Evolutionary conservation across 139 green algal species (phyloP).

Genomic region (Picochlorum sp.): DNA sequence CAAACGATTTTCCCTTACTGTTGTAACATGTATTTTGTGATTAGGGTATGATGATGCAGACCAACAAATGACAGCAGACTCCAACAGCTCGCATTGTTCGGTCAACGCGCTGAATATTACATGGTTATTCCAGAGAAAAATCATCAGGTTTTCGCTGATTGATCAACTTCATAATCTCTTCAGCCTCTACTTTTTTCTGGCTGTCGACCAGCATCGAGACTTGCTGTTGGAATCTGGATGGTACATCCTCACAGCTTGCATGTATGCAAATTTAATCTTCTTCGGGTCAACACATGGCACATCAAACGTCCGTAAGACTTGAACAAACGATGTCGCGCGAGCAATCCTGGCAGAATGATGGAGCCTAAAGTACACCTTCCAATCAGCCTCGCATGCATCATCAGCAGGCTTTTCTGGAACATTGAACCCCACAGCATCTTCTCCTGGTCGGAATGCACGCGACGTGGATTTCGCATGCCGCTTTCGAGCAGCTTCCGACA

Average conservation of each 20-base stretch:
- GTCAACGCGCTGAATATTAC: not conserved
- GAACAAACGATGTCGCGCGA: not conserved
- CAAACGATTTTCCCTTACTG: too few relatives aligned
- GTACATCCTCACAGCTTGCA: slow-evolving; percentile 28
- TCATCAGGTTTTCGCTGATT: slow-evolving; percentile 16
- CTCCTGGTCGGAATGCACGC: not conserved
- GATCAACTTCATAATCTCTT: slow-evolving; percentile 37
- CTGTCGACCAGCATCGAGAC: slow-evolving; percentile 12
- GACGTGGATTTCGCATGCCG: not conserved
- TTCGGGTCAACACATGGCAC: slow-evolving; percentile 11
- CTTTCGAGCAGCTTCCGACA: not conserved
- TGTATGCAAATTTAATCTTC: slow-evolving; percentile 14
- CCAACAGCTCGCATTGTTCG: too few relatives aligned
- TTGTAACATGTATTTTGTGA: too few relatives aligned
- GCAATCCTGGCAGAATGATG: not conserved
- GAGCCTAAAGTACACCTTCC: not conserved
- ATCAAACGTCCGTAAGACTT: slow-evolving; percentile 19
- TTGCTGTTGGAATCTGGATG: slow-evolving; percentile 28
- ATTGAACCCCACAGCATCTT: not conserved
- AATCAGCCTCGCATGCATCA: not conserved
- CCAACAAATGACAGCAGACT: too few relatives aligned
- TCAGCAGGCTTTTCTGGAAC: not conserved
- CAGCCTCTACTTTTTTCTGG: slow-evolving; percentile 12
- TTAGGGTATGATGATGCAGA: too few relatives aligned
- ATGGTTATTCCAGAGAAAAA: not conserved